Conservation (phyloP, 345 rosid species). For the Leavenworthia alabamica region DNA sequence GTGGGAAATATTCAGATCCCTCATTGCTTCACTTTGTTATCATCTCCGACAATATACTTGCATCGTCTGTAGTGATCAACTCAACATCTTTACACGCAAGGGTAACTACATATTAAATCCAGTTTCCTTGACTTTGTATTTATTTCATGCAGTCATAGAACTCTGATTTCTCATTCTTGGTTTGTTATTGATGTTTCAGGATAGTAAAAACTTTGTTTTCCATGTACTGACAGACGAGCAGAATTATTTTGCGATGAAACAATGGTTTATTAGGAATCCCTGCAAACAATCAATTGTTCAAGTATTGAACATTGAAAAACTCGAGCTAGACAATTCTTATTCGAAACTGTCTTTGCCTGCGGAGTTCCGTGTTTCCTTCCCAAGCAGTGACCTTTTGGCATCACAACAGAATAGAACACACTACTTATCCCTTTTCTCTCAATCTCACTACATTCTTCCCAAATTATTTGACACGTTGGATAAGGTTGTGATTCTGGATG, state of each 20-base stretch:
- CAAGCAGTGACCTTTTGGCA: conserved; percentile 29
- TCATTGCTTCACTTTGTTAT: conserved; percentile 62
- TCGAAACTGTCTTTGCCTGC: conserved; percentile 51
- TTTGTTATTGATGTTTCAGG: conserved; percentile 55
- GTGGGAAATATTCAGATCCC: conserved; percentile 59
- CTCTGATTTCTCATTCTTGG: conserved; percentile 20
- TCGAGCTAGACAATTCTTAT: conserved; percentile 38
- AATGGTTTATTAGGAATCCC: conserved; percentile 70
- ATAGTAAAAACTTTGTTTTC: conserved; percentile 65
- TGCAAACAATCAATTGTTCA: conserved; percentile 56
- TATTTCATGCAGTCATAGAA: not conserved
- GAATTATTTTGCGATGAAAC: conserved; percentile 81
- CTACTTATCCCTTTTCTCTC: conserved; percentile 71
- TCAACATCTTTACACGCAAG: conserved; percentile 67
- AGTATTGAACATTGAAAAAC: conserved; percentile 66
- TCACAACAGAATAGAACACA: conserved; percentile 46
- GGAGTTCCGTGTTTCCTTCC: conserved; percentile 75
- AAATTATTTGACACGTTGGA: conserved; percentile 55
- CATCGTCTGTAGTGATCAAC: conserved; percentile 84
- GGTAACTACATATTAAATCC: conserved; percentile 38
- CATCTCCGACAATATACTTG: conserved; percentile 76
- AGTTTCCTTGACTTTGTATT: conserved; percentile 9
- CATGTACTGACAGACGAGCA: conserved; percentile 85
- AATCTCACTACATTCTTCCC: conserved; percentile 74
- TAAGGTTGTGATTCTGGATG: conserved; percentile 74